Percentiles rank a stretch among this genome's conserved stretches.
These are phyloP conservation scores for Carex cristatella DNA, from an alignment of 176 grass and related monocot species.

Conservation along the genomic window DNA sequence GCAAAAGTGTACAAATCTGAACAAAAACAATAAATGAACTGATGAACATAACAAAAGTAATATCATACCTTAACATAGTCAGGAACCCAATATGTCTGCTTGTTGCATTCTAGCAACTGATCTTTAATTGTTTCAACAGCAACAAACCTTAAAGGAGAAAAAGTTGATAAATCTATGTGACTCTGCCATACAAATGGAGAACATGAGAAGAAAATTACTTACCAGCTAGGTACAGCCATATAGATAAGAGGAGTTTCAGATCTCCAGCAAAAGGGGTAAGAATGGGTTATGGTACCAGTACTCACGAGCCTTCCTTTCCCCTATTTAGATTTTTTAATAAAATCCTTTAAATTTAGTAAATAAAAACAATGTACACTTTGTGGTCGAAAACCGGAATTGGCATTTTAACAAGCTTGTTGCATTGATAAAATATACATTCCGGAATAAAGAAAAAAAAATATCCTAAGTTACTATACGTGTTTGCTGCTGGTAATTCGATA, in stretches of 20 bases:
- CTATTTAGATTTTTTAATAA: constrained; percentile 35
- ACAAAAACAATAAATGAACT: not conserved
- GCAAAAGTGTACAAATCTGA: not conserved
- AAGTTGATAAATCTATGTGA: constrained; percentile 21
- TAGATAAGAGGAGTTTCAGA: constrained; percentile 96
- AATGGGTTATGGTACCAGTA: constrained; percentile 79
- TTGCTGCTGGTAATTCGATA: not conserved
- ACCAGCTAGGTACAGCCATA: constrained; percentile 98
- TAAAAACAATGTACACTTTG: not conserved
- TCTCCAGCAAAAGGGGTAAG: constrained; percentile 98
- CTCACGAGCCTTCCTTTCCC: constrained; percentile 93
- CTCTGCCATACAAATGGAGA: not conserved
- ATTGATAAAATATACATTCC: not conserved
- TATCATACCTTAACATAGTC: constrained; percentile 91
- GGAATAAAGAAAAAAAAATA: not conserved
- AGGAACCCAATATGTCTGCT: constrained; percentile 91
- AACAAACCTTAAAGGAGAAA: constrained; percentile 68
- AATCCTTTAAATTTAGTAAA: not conserved
- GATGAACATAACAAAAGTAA: constrained; percentile 6
- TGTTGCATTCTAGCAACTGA: constrained; percentile 92
- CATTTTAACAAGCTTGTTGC: not conserved
- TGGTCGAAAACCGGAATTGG: not conserved
- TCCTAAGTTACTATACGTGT: not conserved
- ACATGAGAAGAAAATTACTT: constrained; percentile 36
- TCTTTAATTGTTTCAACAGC: constrained; percentile 95